These are phyloP conservation scores for Saturnispora dispora DNA, from an alignment of 805 yeast genomes.

Conservation along the genomic window DNA sequence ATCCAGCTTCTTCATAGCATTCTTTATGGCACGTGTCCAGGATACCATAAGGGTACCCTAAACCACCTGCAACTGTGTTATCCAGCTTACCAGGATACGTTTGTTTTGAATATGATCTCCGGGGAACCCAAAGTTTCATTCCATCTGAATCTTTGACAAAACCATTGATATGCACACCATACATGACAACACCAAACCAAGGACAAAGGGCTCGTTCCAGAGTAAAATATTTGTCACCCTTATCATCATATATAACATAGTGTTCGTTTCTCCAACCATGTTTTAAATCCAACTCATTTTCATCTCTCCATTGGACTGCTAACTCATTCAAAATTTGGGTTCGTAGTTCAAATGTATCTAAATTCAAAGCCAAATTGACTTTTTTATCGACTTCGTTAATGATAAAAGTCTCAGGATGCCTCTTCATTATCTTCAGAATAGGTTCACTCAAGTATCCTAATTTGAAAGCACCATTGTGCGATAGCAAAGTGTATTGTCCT, in stretches of 20 bases:
- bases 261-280: conserved; percentile 83
- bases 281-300: conserved; percentile 30
- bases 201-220: conserved; percentile 80
- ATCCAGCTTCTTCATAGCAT: conserved; percentile 84
- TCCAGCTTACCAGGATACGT: conserved; percentile 90
- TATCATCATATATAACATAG: conserved; percentile 59
- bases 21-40: conserved; percentile 79
- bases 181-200: conserved; percentile 76
- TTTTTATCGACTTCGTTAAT: conserved; percentile 22
- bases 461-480: conserved; percentile 29
- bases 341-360: conserved; percentile 34
- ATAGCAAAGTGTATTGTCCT: conserved; percentile 26
- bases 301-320: conserved; percentile 34
- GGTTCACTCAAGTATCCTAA: conserved; percentile 33
- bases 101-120: conserved; percentile 65
- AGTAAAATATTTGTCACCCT: conserved; percentile 47
- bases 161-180: conserved; percentile 86
- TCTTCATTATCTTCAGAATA: conserved; percentile 25
- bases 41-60: conserved; percentile 71
- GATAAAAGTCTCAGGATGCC: conserved; percentile 16
- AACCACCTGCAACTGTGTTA: conserved; percentile 92
- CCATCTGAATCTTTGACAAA: conserved; percentile 37
- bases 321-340: conserved; percentile 33
- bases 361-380: conserved; percentile 24
- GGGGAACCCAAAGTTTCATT: conserved; percentile 71